Conservation (phyloP, 2,329 filamentous ascomycete species). For the Cordyceps tenuipes region DNA sequence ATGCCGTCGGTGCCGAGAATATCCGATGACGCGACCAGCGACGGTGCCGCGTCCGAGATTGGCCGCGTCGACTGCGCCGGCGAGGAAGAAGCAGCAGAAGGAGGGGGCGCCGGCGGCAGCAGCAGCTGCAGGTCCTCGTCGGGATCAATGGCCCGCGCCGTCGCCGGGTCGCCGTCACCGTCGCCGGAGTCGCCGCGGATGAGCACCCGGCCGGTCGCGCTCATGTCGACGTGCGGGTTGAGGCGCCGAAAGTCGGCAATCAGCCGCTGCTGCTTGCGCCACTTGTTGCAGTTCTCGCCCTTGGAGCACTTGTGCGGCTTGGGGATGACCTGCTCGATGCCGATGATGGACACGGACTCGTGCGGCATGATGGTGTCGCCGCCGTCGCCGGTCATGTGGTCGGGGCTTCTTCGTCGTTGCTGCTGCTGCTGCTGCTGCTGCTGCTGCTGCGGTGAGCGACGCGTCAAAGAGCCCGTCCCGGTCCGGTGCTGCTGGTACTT, state of each 20-base stretch:
- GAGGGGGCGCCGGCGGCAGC: constrained; percentile 19
- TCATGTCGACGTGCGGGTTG: constrained; percentile 55
- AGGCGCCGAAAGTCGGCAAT: constrained; percentile 68
- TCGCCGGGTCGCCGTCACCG: constrained; percentile 49
- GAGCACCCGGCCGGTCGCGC: constrained; percentile 58
- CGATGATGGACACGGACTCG: constrained; percentile 84
- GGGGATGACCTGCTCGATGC: constrained; percentile 80
- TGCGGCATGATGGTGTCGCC: constrained; percentile 66
- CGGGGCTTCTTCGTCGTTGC: constrained; percentile 18
- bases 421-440: constrained; percentile 26
- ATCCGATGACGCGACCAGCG: constrained; percentile 85
- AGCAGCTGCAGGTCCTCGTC: constrained; percentile 43
- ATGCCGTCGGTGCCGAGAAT: constrained; percentile 63
- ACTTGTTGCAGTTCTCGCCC: constrained; percentile 78
- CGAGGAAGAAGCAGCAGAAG: too few species aligned
- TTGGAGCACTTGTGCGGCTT: constrained; percentile 79
- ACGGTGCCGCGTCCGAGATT: constrained; percentile 67
- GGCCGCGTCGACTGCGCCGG: constrained; percentile 34
- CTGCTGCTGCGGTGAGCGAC: constrained; percentile 28
- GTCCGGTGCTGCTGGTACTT: constrained; percentile 17
- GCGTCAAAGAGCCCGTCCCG: constrained; percentile 15
- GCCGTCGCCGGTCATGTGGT: constrained; percentile 19
- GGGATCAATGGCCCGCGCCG: constrained; percentile 46
- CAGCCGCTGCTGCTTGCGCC: constrained; percentile 68
- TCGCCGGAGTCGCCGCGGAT: constrained; percentile 70